Conservation (phyloP, 2,329 filamentous ascomycete genomes). For the Lomentospora prolificans region DNA sequence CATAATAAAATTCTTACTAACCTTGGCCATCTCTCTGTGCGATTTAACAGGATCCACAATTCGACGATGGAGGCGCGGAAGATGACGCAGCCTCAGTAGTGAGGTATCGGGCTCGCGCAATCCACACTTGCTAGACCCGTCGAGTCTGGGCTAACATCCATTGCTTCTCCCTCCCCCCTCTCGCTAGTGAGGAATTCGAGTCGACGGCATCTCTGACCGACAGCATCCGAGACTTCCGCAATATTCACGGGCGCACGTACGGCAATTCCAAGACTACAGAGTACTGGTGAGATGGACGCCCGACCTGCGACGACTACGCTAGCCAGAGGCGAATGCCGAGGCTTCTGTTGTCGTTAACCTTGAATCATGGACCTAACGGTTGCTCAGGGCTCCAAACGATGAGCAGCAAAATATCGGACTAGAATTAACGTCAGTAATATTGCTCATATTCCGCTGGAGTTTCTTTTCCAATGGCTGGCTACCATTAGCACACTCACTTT, state of each 20-base stretch:
- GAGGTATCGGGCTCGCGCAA: background rate
- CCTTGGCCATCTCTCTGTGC: too few species aligned
- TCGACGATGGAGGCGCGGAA: background rate
- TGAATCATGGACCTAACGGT: background rate
- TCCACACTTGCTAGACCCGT: too few species aligned
- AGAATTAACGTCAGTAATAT: conserved; percentile 14
- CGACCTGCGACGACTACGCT: background rate
- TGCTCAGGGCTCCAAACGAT: conserved; percentile 11
- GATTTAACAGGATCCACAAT: background rate
- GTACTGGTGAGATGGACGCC: conserved; percentile 15
- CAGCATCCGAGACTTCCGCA: conserved; percentile 20
- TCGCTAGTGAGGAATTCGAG: conserved; percentile 3
- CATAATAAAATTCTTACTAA: background rate
- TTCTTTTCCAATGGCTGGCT: conserved; percentile 12
- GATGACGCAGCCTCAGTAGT: background rate
- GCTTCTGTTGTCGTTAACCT: background rate
- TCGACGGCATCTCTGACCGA: conserved; percentile 22
- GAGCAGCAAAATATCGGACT: conserved; percentile 11
- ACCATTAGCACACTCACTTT: too few species aligned
- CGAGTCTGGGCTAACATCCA: too few species aligned
- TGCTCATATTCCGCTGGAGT: background rate
- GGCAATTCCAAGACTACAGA: conserved; percentile 17
- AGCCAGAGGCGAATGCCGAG: background rate
- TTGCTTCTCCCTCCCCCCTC: background rate
- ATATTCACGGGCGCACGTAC: conserved; percentile 18